Percentiles rank a stretch among this genome's conserved stretches.
phyloP scores from a whole-genome alignment of 140 eudicot genomes.

The Ambrosia hybrid region DNA sequence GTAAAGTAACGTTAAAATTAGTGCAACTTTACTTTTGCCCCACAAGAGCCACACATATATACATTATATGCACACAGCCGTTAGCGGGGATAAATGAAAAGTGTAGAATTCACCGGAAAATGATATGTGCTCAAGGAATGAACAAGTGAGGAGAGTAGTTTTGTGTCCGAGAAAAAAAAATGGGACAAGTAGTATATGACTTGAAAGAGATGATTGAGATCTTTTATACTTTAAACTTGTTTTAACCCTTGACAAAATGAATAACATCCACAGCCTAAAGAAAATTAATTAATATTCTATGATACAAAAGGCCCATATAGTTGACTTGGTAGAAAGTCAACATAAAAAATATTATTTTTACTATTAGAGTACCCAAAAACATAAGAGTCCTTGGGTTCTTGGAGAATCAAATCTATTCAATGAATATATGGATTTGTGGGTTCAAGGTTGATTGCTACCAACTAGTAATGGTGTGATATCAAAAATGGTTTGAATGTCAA shows the following conservation, averaged over 20 bases:
- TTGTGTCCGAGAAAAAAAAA: neutral
- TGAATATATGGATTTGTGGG: neutral
- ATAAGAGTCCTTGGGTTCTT: neutral
- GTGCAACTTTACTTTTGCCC: too few species aligned
- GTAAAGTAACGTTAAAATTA: too few species aligned
- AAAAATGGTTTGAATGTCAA: conserved; percentile 53
- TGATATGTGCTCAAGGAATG: too few species aligned
- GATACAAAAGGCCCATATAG: neutral
- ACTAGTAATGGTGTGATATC: conserved; percentile 26
- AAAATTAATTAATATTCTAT: neutral
- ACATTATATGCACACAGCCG: too few species aligned
- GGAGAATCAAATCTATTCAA: neutral
- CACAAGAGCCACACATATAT: too few species aligned
- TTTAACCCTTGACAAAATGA: conserved; percentile 7
- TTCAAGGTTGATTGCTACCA: conserved; percentile 8
- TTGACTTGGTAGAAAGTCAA: neutral
- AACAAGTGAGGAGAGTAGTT: too few species aligned
- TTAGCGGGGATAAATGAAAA: too few species aligned
- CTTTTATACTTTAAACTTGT: neutral
- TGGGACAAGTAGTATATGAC: neutral
- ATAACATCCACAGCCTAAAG: conserved; percentile 7
- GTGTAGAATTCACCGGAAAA: too few species aligned
- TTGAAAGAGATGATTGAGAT: neutral
- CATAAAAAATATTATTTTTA: neutral
- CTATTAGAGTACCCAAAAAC: neutral